phyloP scores from a whole-genome alignment of 306 rosid genomes.

The Casuarina glauca region DNA sequence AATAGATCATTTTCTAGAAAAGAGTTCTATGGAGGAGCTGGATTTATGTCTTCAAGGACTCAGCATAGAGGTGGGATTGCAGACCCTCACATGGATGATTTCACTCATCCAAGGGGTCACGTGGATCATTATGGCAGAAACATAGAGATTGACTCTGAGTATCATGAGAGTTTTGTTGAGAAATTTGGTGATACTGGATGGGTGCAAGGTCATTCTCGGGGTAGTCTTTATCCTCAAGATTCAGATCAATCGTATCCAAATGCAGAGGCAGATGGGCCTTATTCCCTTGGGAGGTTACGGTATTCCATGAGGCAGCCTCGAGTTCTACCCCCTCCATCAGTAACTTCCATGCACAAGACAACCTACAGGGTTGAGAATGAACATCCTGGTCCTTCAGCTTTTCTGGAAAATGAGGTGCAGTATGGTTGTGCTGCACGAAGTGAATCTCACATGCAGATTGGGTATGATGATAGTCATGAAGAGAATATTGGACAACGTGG shows the following conservation, averaged over 20 bases:
- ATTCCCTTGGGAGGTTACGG: constrained; percentile 73
- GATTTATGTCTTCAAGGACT: constrained; percentile 57
- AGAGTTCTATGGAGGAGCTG: constrained; percentile 62
- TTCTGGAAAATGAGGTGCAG: constrained; percentile 57
- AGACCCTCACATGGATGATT: constrained; percentile 61
- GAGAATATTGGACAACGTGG: constrained; percentile 48
- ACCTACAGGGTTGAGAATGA: constrained; percentile 52
- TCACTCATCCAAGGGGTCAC: constrained; percentile 54
- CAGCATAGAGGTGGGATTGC: constrained; percentile 51
- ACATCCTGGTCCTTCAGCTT: constrained; percentile 51
- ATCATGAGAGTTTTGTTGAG: constrained; percentile 61
- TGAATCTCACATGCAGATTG: constrained; percentile 49
- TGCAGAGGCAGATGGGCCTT: constrained; percentile 73
- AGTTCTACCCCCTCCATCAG: constrained; percentile 87
- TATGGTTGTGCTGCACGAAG: constrained; percentile 50
- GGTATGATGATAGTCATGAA: constrained; percentile 37
- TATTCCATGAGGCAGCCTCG: constrained; percentile 87
- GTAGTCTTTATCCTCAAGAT: constrained; percentile 57
- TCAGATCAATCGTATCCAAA: constrained; percentile 58
- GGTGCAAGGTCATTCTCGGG: constrained; percentile 54
- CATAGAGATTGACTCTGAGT: constrained; percentile 64
- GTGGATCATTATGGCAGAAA: constrained; percentile 63
- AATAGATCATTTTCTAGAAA: constrained; percentile 63
- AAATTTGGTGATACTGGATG: constrained; percentile 72
- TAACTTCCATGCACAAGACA: constrained; percentile 59